These are phyloP conservation scores for Coemansia aciculifera DNA, from an alignment of 192 early-diverging fungal genomes.

Conservation along the genomic window DNA sequence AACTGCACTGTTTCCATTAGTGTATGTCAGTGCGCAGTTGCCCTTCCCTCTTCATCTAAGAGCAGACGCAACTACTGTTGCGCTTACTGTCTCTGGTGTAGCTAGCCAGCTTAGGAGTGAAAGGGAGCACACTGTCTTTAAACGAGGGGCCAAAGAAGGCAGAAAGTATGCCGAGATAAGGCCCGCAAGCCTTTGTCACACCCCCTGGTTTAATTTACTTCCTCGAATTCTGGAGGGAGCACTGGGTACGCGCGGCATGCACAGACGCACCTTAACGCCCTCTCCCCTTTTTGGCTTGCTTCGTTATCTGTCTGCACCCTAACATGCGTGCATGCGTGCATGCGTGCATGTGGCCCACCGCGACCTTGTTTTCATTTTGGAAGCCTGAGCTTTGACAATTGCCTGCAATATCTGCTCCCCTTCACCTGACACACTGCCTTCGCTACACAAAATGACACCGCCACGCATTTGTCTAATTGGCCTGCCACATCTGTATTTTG, in stretches of 20 bases:
- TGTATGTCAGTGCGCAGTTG: neutral
- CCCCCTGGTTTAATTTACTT: neutral
- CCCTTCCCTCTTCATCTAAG: neutral
- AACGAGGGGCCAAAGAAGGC: neutral
- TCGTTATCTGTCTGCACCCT: neutral
- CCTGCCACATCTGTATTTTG: neutral
- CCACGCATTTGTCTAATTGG: neutral
- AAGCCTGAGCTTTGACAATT: constrained; percentile 2
- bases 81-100: neutral
- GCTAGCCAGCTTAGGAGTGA: neutral
- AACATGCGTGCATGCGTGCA: constrained; percentile 1
- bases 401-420: constrained; percentile 4
- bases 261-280: neutral
- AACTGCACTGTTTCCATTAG: neutral
- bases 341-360: constrained; percentile 8
- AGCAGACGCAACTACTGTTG: neutral
- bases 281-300: neutral
- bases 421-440: constrained; percentile 6
- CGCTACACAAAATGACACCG: neutral
- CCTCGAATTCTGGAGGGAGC: neutral
- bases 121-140: neutral
- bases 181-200: neutral
- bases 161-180: constrained; percentile 1
- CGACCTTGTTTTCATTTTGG: constrained; percentile 4
- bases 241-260: neutral